These are phyloP conservation scores for Russula olivacea DNA, from an alignment of 768 basidiomycete species.

Conservation along the genomic window DNA sequence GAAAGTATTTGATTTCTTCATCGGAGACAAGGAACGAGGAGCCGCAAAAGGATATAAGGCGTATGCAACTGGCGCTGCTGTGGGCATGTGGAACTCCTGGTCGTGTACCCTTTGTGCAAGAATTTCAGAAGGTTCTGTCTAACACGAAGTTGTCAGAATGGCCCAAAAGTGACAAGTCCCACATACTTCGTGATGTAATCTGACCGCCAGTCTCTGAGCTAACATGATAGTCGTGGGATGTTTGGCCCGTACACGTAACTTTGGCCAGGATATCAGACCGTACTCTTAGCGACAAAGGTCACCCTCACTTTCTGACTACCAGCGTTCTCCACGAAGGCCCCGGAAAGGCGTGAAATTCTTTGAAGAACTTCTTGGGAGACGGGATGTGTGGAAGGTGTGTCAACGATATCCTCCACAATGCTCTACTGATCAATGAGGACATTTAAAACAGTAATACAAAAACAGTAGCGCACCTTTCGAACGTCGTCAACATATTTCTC, in stretches of 20 bases:
- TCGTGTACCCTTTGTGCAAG: conserved; percentile 7
- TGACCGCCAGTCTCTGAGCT: conserved; percentile 50
- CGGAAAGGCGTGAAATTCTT: conserved; percentile 61
- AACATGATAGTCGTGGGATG: conserved; percentile 35
- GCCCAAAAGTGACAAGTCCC: not conserved
- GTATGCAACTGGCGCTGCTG: conserved; percentile 33
- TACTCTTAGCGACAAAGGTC: conserved; percentile 6
- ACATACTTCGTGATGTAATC: conserved; percentile 41
- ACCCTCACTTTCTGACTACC: conserved; percentile 43
- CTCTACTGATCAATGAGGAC: conserved; percentile 23
- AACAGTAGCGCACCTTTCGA: conserved; percentile 41
- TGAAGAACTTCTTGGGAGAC: conserved; percentile 47
- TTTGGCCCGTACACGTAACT: conserved; percentile 56
- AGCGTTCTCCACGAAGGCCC: conserved; percentile 54
- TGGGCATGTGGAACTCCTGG: conserved; percentile 10
- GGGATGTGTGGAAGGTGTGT: conserved; percentile 42
- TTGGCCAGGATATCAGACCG: not conserved
- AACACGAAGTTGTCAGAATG: conserved; percentile 16
- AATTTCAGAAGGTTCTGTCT: conserved; percentile 13
- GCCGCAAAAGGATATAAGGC: conserved; percentile 65
- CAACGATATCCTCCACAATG: conserved; percentile 33
- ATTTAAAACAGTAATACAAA: not conserved
- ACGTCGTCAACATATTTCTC: conserved; percentile 42
- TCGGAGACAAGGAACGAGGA: conserved; percentile 46
- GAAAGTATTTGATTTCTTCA: conserved; percentile 37